These are phyloP conservation scores for Xylariales sp. DNA, from an alignment of 2,329 filamentous ascomycete genomes.

Conservation along the genomic window DNA sequence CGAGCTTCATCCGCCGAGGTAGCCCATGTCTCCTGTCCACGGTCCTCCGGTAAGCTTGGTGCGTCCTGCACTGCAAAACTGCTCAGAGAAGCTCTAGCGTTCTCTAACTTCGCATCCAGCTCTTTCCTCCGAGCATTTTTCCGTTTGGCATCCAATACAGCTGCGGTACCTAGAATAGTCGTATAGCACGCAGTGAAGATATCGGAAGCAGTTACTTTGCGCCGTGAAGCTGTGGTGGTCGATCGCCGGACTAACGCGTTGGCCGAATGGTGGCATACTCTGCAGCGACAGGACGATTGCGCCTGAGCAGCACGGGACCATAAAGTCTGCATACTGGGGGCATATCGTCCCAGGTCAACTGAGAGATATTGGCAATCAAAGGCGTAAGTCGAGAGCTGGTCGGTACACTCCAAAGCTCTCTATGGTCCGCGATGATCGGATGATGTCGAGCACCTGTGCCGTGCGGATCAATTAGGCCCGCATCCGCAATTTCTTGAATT, in stretches of 20 bases:
- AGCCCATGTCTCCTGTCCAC: no score
- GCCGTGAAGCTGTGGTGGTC: conserved; percentile 44
- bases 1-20: not conserved
- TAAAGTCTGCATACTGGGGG: conserved; percentile 58
- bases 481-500: not conserved
- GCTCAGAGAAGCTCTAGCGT: conserved; percentile 44
- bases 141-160: conserved; percentile 54
- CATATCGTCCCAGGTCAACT: conserved; percentile 20
- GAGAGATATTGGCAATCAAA: not conserved
- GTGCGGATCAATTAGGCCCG: conserved; percentile 4
- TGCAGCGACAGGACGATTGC: conserved; percentile 57
- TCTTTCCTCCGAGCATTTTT: conserved; percentile 56
- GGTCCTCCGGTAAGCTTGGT: conserved; percentile 4
- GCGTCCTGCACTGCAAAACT: conserved; percentile 30
- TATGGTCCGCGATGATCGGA: conserved; percentile 2
- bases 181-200: conserved; percentile 65
- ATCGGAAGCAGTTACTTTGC: conserved; percentile 46
- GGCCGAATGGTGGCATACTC: conserved; percentile 51
- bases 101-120: conserved; percentile 57
- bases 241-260: conserved; percentile 45
- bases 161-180: conserved; percentile 60
- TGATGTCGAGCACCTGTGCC: not conserved
- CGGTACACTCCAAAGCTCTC: not conserved
- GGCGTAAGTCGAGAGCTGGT: not conserved
- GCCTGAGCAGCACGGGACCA: conserved; percentile 64